Evolutionary conservation across 352 stramenopile species (phyloP).

Genomic region (Phytophthora idaei): DNA sequence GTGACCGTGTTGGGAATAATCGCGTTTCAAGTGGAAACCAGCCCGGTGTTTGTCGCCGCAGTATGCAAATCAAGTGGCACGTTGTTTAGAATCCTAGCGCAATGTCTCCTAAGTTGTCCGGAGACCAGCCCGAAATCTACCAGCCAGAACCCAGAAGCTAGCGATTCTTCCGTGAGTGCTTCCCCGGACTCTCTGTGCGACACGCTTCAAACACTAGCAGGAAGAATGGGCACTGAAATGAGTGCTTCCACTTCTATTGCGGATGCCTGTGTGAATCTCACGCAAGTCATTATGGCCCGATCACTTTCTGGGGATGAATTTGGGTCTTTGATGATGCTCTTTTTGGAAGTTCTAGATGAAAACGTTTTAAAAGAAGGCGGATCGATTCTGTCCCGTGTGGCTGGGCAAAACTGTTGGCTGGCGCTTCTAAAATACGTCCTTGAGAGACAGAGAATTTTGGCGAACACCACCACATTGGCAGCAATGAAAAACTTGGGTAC

Average conservation of each 20-base stretch:
- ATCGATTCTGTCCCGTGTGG: constrained; percentile 5
- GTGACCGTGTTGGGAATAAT: constrained; percentile 58
- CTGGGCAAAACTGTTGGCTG: constrained; percentile 70
- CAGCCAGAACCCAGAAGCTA: neutral
- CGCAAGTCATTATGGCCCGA: constrained; percentile 42
- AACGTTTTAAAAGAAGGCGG: constrained; percentile 16
- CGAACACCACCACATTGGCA: constrained; percentile 49
- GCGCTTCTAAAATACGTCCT: constrained; percentile 59
- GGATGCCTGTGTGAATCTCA: constrained; percentile 51
- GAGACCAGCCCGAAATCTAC: neutral
- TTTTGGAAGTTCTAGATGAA: constrained; percentile 62
- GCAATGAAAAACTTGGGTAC: constrained; percentile 65
- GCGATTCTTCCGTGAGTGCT: neutral
- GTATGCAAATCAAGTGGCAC: constrained; percentile 61
- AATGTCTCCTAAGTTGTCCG: constrained; percentile 20
- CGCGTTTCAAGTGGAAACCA: constrained; percentile 51
- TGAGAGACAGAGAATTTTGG: constrained; percentile 49
- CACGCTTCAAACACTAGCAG: constrained; percentile 25
- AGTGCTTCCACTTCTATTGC: constrained; percentile 11
- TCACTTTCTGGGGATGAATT: constrained; percentile 68
- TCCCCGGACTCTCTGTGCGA: neutral
- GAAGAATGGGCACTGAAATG: constrained; percentile 12
- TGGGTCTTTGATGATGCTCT: constrained; percentile 61
- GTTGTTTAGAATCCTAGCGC: constrained; percentile 49
- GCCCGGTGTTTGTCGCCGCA: constrained; percentile 53